Percentiles rank a stretch among this genome's conserved stretches.
Evolutionary conservation across 805 yeast species (phyloP).

Genomic region (Zygotorulaspora sp.): DNA sequence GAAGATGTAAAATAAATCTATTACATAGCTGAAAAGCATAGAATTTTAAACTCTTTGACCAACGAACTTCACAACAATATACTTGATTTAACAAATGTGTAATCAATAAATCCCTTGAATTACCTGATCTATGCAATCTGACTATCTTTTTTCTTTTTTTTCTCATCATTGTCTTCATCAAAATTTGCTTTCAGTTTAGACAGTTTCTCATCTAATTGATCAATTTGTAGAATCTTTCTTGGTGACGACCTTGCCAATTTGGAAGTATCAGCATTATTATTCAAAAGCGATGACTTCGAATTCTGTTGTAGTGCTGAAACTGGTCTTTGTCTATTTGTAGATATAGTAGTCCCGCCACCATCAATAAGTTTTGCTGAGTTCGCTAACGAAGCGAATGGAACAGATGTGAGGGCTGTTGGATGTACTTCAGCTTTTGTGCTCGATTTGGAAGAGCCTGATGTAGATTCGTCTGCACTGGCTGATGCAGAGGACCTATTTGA

Average conservation of each 20-base stretch:
- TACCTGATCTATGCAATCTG: too few relatives aligned
- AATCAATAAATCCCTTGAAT: too few relatives aligned
- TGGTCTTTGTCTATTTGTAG: slow-evolving; percentile 14
- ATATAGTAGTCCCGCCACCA: slow-evolving; percentile 18
- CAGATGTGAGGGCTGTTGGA: slow-evolving; percentile 6
- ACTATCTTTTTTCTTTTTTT: too few relatives aligned
- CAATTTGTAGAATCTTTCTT: slow-evolving; percentile 24
- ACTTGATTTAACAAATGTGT: too few relatives aligned
- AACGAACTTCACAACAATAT: too few relatives aligned
- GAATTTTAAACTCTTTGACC: too few relatives aligned
- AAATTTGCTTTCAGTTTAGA: slow-evolving; percentile 20
- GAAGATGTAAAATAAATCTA: too few relatives aligned
- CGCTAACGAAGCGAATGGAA: slow-evolving; percentile 8
- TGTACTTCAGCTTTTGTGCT: slow-evolving; percentile 1
- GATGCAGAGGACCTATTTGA: slow-evolving; percentile 10
- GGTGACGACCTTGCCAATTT: slow-evolving; percentile 11
- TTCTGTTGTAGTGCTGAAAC: slow-evolving; percentile 5
- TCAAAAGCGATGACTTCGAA: slow-evolving; percentile 13
- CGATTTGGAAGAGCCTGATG: not conserved
- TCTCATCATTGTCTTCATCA: slow-evolving; percentile 7
- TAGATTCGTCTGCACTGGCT: slow-evolving; percentile 4
- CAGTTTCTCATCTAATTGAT: slow-evolving; percentile 33
- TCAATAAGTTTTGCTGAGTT: slow-evolving; percentile 7
- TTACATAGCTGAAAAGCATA: too few relatives aligned
- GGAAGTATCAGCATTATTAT: slow-evolving; percentile 5